Percentiles rank a stretch among this genome's conserved stretches.
Evolutionary conservation across 169 alveolate species (phyloP).

Genomic region (Babesia sp.): DNA sequence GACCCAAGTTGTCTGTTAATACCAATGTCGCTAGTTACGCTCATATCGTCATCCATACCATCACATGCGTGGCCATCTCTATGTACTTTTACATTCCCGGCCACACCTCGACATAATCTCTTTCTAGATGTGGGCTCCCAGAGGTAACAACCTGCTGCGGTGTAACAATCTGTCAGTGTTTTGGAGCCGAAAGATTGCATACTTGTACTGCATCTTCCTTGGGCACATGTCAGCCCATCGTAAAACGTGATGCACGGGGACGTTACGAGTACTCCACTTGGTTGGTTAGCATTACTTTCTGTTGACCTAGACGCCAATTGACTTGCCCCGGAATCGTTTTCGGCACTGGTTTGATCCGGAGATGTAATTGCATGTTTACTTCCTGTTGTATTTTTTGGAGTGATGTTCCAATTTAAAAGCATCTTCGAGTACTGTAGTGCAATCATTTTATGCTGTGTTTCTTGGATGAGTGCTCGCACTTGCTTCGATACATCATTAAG

Average conservation of each 20-base stretch:
- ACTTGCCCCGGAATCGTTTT: too few species aligned
- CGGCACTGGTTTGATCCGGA: too few species aligned
- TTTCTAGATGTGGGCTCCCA: constrained; percentile 38
- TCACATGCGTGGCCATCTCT: not conserved
- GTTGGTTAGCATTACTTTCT: too few species aligned
- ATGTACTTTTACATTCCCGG: not conserved
- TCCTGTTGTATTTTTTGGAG: not conserved
- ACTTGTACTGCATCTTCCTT: constrained; percentile 56
- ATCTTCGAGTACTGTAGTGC: constrained; percentile 17
- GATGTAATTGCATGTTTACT: not conserved
- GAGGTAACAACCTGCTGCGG: constrained; percentile 63
- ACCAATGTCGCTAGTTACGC: not conserved
- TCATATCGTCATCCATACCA: not conserved
- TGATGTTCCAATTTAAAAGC: constrained; percentile 8
- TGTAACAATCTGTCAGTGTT: constrained; percentile 37
- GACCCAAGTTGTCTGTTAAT: not conserved
- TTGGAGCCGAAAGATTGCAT: constrained; percentile 5
- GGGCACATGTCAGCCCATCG: constrained; percentile 38
- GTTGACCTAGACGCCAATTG: too few species aligned
- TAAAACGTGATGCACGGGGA: constrained; percentile 49
- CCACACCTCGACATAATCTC: too few species aligned
- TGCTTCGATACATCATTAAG: not conserved
- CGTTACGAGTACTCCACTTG: constrained; percentile 4
- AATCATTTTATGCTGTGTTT: constrained; percentile 1
- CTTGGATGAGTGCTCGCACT: not conserved